Conservation (phyloP, 1,284 basidiomycete species). For the Macrocystidia cucumis region DNA sequence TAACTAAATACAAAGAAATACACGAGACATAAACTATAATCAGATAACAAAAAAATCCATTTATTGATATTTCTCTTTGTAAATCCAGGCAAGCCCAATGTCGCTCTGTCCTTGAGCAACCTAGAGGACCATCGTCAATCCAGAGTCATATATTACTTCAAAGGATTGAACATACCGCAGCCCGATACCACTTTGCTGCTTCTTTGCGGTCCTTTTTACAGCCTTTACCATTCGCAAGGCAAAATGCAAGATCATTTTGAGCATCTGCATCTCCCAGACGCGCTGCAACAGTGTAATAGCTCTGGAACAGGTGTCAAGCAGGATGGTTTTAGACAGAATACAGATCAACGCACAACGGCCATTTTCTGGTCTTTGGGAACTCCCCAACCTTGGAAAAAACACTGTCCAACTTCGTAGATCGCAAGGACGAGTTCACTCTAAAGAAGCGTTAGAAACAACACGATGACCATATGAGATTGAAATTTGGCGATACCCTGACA, state of each 20-base stretch:
- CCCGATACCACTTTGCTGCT: slow-evolving; percentile 85
- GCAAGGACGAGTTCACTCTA: slow-evolving; percentile 80
- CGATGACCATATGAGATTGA: not conserved
- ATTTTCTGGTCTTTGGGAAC: slow-evolving; percentile 81
- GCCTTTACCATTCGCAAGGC: slow-evolving; percentile 79
- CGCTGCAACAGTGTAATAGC: slow-evolving; percentile 82
- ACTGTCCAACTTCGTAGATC: slow-evolving; percentile 89
- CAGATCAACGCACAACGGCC: slow-evolving; percentile 64
- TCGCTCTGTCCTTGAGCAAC: slow-evolving; percentile 73
- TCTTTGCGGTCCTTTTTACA: slow-evolving; percentile 86
- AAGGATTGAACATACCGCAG: slow-evolving; percentile 49
- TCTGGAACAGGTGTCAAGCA: slow-evolving; percentile 32
- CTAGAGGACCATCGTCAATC: slow-evolving; percentile 20
- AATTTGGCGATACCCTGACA: slow-evolving; percentile 18
- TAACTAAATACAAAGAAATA: too few species aligned
- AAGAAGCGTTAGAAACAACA: slow-evolving; percentile 6
- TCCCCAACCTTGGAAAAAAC: slow-evolving; percentile 90
- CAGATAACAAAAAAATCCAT: too few species aligned
- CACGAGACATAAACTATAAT: too few species aligned
- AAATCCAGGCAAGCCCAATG: slow-evolving; percentile 82
- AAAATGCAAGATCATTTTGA: slow-evolving; percentile 80
- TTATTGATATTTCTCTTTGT: slow-evolving; percentile 70
- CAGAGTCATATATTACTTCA: not conserved
- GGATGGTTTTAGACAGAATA: slow-evolving; percentile 3
- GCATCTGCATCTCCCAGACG: slow-evolving; percentile 82